These are phyloP conservation scores for Geranium incanum DNA, from an alignment of 441 rosid species.

Conservation along the genomic window DNA sequence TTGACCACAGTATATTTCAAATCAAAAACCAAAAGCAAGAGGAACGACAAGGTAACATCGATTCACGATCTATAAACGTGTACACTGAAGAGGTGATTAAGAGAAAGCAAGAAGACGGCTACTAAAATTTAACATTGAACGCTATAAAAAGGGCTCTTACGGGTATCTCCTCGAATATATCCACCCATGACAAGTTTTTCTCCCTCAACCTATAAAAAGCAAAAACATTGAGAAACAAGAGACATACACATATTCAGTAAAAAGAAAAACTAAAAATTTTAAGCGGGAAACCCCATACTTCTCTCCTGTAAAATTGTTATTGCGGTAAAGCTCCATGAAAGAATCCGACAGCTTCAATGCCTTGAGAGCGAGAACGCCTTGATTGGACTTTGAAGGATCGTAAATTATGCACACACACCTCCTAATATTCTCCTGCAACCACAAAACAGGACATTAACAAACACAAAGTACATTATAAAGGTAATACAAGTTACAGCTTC, in stretches of 20 bases:
- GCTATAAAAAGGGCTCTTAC: slow-evolving; percentile 39
- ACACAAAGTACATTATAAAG: neutral
- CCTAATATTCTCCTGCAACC: slow-evolving; percentile 74
- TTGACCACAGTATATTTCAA: too few species aligned
- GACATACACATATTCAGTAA: too few species aligned
- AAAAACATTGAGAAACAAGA: neutral
- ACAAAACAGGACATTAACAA: slow-evolving; percentile 6
- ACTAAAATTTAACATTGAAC: neutral
- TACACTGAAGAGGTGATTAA: neutral
- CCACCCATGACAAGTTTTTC: slow-evolving; percentile 94
- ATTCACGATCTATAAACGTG: too few species aligned
- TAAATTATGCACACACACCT: slow-evolving; percentile 92
- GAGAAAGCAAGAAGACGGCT: neutral
- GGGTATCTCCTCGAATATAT: slow-evolving; percentile 95
- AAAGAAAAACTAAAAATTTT: too few species aligned
- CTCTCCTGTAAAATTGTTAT: slow-evolving; percentile 80
- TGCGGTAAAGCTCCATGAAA: slow-evolving; percentile 82
- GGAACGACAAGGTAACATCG: too few species aligned
- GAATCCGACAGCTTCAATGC: slow-evolving; percentile 94
- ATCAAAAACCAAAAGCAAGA: too few species aligned
- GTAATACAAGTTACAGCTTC: neutral
- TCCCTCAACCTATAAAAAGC: slow-evolving; percentile 69
- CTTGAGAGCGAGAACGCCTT: slow-evolving; percentile 85
- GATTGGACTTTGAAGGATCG: slow-evolving; percentile 87
- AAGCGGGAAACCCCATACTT: slow-evolving; percentile 40